Base-by-base conservation (phyloP, 2,329 filamentous ascomycete genomes). In the Periglandula ipomoeae region DNA sequence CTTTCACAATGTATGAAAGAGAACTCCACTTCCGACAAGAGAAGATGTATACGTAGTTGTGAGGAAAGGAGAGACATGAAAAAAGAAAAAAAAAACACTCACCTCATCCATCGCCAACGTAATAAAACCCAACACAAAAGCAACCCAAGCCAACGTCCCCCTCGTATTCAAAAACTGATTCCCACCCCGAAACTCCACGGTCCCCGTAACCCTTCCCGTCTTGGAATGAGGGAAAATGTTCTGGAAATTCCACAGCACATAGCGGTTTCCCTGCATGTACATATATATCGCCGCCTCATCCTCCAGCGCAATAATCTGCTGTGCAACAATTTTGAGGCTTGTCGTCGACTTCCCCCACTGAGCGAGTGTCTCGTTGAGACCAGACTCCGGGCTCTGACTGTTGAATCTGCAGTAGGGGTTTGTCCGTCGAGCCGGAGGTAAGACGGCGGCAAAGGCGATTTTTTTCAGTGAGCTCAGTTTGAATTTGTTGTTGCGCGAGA, bases 201-300 rank as follows among this genome's bases (percentile, higher is more conserved):
- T 68, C 0, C 65, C 66, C 8, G 63, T 66, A 40, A 63, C 67
- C 39, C 61, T 53, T 5, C 63, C 64, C 35, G 62, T 66, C 59
- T 63, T 67, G 39, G 64, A 63, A 46, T 62, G 61, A 1, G 65
- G 60, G 45, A 65, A 65, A 50, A 65, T 65, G 51, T 68, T 69
- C 48, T 67, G 61, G 43, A 69, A 69, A 46, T 69, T 68, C 66
- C 67, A 69, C 34, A 69, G 52, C 10, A 69, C 66, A 48, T 68
- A 67, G 17, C 66, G 61, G 52, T 61, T 63, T 8, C 61, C 64
- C 56, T 69, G 66, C 62, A 69, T 68, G 55, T 69, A 67, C 27
- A 58, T 55, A 53, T 56, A 66, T 38, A 69, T 50, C 10, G 65
- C 62, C 22, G 46, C 55, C 56, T 66, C 65, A 13, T 50, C 55